phyloP scores from a whole-genome alignment of 75 land plant genomes.

The Cryptomeria japonica region DNA sequence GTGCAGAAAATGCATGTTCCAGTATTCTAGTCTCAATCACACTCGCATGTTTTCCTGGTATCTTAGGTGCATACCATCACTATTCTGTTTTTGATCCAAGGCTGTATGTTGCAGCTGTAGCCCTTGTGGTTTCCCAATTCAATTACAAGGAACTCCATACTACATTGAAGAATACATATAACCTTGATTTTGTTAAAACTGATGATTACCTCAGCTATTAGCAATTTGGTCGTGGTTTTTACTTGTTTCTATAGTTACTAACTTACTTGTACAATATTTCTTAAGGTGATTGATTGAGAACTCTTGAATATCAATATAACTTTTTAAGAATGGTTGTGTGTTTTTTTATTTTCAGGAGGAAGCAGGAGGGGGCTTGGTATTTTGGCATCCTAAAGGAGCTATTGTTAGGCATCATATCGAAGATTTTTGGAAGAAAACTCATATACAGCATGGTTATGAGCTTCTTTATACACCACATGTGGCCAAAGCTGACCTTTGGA shows the following conservation, averaged over 20 bases:
- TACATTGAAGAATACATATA: not conserved
- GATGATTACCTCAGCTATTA: not conserved
- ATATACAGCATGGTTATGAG: conserved; percentile 78
- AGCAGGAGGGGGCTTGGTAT: conserved; percentile 96
- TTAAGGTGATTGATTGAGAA: not conserved
- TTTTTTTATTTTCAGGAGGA: conserved; percentile 73
- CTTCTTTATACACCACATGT: conserved; percentile 97
- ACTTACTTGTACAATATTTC: not conserved
- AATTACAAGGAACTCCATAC: not conserved
- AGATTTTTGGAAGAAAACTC: conserved; percentile 87
- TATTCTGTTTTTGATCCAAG: not conserved
- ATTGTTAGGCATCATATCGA: conserved; percentile 87
- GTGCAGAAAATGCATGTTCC: not conserved
- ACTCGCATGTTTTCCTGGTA: not conserved
- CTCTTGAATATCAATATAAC: not conserved
- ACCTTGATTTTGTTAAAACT: not conserved
- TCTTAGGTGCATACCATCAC: not conserved
- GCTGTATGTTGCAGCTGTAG: not conserved
- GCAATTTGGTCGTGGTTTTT: not conserved
- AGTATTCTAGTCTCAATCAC: not conserved
- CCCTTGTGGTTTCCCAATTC: not conserved
- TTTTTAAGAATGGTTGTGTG: not conserved
- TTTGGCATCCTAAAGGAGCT: conserved; percentile 99
- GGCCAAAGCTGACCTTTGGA: conserved; percentile 94
- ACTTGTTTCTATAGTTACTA: not conserved